Conservation (phyloP, 2,329 filamentous ascomycete species). For the Emergomyces africanus region DNA sequence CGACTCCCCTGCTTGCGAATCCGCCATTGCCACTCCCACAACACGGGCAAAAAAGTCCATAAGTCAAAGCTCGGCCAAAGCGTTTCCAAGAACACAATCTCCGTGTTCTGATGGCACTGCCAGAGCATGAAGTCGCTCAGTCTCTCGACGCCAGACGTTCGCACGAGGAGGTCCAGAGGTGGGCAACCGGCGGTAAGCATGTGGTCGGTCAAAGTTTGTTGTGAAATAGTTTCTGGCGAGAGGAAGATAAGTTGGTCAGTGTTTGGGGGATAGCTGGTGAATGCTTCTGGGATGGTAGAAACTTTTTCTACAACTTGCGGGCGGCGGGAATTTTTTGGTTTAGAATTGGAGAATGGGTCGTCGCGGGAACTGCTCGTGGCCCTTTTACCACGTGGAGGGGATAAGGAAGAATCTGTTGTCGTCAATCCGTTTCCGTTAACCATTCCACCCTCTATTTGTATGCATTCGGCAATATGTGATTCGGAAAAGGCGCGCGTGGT, state of each 20-base stretch:
- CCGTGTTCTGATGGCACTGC: slow-evolving; percentile 89
- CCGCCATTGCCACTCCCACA: slow-evolving; percentile 76
- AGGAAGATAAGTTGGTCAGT: slow-evolving; percentile 31
- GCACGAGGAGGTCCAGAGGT: slow-evolving; percentile 77
- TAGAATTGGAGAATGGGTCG: slow-evolving; percentile 26
- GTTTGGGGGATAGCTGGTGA: slow-evolving; percentile 13
- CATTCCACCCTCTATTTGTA: slow-evolving; percentile 50
- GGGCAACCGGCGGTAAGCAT: slow-evolving; percentile 80
- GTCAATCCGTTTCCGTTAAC: slow-evolving; percentile 26
- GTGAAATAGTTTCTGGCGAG: slow-evolving; percentile 82
- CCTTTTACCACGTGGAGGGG: slow-evolving; percentile 3
- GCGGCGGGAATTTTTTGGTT: slow-evolving; percentile 11
- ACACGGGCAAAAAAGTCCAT: slow-evolving; percentile 81
- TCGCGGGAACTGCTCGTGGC: slow-evolving; percentile 8
- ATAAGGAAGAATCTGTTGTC: slow-evolving; percentile 30
- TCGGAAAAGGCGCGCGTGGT: slow-evolving; percentile 66
- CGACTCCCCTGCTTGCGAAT: slow-evolving; percentile 35
- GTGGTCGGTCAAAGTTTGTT: slow-evolving; percentile 67
- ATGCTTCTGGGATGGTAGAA: slow-evolving; percentile 6
- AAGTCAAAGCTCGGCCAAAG: slow-evolving; percentile 95
- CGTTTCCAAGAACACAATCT: slow-evolving; percentile 83
- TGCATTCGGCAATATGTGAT: slow-evolving; percentile 73
- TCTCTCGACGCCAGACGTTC: slow-evolving; percentile 84
- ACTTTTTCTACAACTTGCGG: slow-evolving; percentile 21
- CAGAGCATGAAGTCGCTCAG: slow-evolving; percentile 98